These are phyloP conservation scores for Diutina neorugosa DNA, from an alignment of 1,139 yeast genomes.

Conservation along the genomic window DNA sequence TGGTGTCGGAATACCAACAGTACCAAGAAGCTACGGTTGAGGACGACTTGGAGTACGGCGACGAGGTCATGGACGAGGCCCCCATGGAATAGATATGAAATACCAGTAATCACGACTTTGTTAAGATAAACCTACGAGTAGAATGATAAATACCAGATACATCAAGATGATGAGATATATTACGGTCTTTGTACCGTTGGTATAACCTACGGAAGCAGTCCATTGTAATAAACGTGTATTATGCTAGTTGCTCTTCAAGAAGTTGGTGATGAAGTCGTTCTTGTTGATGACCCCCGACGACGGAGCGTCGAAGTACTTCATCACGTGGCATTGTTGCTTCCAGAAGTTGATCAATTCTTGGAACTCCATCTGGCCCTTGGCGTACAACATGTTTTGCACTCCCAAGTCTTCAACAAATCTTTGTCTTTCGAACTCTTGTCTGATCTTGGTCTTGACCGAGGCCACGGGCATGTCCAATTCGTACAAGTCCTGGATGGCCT, in stretches of 20 bases:
- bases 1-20: conserved; percentile 84
- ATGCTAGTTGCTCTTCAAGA: conserved; percentile 45
- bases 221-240: background rate
- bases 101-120: background rate
- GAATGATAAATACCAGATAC: too few species aligned
- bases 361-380: conserved; percentile 86
- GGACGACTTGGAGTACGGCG: conserved; percentile 56
- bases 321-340: conserved; percentile 82
- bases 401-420: conserved; percentile 59
- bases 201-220: too few species aligned
- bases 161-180: too few species aligned
- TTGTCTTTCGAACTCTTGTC: conserved; percentile 85
- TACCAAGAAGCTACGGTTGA: conserved; percentile 76
- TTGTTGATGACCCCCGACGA: conserved; percentile 35
- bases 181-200: too few species aligned
- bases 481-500: conserved; percentile 55
- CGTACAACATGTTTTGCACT: conserved; percentile 54
- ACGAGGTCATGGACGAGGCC: conserved; percentile 20
- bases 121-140: too few species aligned
- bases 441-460: conserved; percentile 65
- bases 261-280: conserved; percentile 56
- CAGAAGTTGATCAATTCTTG: conserved; percentile 83
- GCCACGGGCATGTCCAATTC: conserved; percentile 81
- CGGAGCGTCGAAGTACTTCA: conserved; percentile 69
- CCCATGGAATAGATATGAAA: conserved; percentile 3